Base-by-base conservation (phyloP, 768 basidiomycete species). In the Coprinellus micaceus region DNA sequence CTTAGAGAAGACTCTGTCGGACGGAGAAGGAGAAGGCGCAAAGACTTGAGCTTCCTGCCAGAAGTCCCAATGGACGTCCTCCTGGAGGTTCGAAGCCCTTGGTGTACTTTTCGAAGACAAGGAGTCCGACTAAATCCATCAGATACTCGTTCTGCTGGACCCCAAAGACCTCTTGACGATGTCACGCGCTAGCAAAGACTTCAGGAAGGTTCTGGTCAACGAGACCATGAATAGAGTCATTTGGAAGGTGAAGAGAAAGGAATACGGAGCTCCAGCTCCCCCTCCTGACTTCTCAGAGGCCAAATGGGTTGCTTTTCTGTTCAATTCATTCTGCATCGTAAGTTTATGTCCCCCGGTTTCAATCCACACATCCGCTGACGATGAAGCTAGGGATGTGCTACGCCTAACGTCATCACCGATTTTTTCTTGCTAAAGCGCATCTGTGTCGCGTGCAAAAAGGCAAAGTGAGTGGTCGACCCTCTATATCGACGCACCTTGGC, bases 261-360 rank as follows among this genome's bases (percentile, higher is more conserved):
- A 48, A 25, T 22, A 5, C 6, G 46, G 46, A 26, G 46, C 46
- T 4, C 46, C 46, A 4, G 46, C 11, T 13, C 46, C 46, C 15
- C 46, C 46, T 21, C 19, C 46, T 25, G n/a, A 26, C 5, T 48
- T 5, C 10, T 25, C 46, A 4, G 46, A 48, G n/a, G 46, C 46
- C 24, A 48, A 48, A 48, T 48, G 46, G 46, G 46, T 48, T 12
- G 24, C 46, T 4, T 48, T 48, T 25, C 46, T 48, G 15, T 48
- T 48, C 46, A 25, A 25, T 25, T 25, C 22, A 13, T 48, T 25
- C 24, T 48, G 46, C 46, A 5, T 11, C 24, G 46, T 48, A 26
- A 48, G 46, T 43, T 6, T n/a, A n/a, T n/a, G 33, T 33, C 6
- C 13, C 33, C 7, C 33, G 6, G 6, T 33, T 13, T 6, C 33